Evolutionary conservation across 2,329 filamentous ascomycete species (phyloP), one percentile per base, ranked within the genome.

Genomic region (Neonectria ditissima): DNA sequence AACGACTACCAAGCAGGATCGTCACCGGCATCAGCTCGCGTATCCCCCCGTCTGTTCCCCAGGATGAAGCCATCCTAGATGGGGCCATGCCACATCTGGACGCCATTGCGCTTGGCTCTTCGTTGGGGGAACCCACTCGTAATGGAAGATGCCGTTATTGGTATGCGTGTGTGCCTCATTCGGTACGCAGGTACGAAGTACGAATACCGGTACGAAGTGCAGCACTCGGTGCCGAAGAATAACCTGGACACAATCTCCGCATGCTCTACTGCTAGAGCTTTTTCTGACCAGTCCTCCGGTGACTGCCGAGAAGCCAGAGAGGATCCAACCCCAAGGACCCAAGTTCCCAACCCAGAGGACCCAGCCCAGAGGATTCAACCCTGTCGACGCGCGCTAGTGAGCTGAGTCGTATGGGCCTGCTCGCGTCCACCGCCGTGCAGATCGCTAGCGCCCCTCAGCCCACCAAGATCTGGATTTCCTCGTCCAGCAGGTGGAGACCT

Each of bases 381-480:
- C 47, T 50, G 53, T 56, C 54, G 53, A 43, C 47, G 26, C 39
- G 56, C 70, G 62, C 70, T 73, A 73, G 69, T 65, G 69, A 73
- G 69, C 70, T 73, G 70, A 70, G 63, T 65, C 60, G 69, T 62
- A 65, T 66, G 66, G 68, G 54, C 56, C 61, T 73, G 53, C 59
- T 67, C 65, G 52, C 62, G 69, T 60, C 71, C 71, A 73, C 71
- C 69, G 69, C 66, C 70, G 61, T 70, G 71, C 70, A 73, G 67
- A 71, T 73, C 68, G 62, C 70, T 73, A 73, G 71, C 60, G 70
- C 61, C 58, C 59, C 63, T 68, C 71, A 71, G 65, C 70, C 67
- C 65, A 73, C 71, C 65, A 67, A 71, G 70, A 73, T 73, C 70
- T 71, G 62, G 66, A 65, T 70, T 63, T 68, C 54, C 45, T 73